Evolutionary conservation across 164 flowering plant genomes (phyloP).

Genomic region (Umbilicus rupestris): DNA sequence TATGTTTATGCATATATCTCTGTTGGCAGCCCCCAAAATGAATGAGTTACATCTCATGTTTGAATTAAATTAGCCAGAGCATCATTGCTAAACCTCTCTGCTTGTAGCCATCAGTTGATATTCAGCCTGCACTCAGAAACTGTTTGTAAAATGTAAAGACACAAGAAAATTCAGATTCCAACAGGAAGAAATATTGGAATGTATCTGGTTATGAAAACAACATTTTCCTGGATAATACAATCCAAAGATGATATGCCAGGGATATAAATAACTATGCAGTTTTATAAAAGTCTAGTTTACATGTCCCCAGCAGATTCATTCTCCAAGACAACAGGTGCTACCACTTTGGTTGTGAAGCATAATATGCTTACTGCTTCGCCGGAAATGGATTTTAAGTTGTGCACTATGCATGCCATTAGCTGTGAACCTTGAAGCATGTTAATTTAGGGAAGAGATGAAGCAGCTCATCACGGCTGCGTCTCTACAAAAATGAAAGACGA

Average conservation of each 20-base stretch:
- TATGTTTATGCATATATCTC: not conserved
- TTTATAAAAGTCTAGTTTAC: not conserved
- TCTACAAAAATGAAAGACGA: slow-evolving; percentile 23
- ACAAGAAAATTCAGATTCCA: too few relatives aligned
- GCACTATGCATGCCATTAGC: slow-evolving; percentile 23
- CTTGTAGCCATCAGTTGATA: too few relatives aligned
- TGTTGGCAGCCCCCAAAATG: not conserved
- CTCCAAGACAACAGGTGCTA: not conserved
- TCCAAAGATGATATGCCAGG: too few relatives aligned
- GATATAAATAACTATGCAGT: not conserved
- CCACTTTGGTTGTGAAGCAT: not conserved
- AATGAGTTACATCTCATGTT: not conserved
- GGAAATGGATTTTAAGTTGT: not conserved
- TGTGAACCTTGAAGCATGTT: slow-evolving; percentile 80
- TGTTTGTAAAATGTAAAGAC: too few relatives aligned
- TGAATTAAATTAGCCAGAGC: not conserved
- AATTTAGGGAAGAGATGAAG: slow-evolving; percentile 60
- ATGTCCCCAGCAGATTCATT: not conserved
- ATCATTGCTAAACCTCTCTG: too few relatives aligned
- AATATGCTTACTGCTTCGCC: not conserved
- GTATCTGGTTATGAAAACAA: too few relatives aligned
- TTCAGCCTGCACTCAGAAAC: too few relatives aligned
- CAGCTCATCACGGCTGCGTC: slow-evolving; percentile 64
- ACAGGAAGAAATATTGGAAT: too few relatives aligned
- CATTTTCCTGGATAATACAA: too few relatives aligned